A percentile compares a stretch with the other conserved stretches of the same genome.
Conservation (phyloP, 768 basidiomycete genomes). For the Vararia minispora region DNA sequence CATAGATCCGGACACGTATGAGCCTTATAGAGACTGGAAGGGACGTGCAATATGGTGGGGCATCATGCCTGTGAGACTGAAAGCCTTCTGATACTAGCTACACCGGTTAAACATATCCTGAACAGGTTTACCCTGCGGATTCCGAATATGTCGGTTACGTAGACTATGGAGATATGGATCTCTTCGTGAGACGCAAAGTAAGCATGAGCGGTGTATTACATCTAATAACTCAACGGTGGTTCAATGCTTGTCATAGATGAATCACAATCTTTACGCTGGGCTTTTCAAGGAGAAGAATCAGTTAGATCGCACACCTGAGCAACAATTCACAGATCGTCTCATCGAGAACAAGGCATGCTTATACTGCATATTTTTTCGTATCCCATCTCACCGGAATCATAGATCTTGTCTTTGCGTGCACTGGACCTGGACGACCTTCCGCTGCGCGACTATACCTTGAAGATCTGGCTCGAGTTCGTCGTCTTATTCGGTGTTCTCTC, state of each 20-base stretch:
- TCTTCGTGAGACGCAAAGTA: constrained; percentile 1
- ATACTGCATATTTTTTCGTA: not conserved
- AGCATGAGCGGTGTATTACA: not conserved
- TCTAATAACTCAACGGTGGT: not conserved
- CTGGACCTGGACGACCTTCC: constrained; percentile 2
- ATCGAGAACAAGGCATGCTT: constrained; percentile 1
- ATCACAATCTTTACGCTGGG: not conserved
- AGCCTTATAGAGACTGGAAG: constrained; percentile 1
- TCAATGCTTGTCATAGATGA: not conserved
- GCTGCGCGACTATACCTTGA: constrained; percentile 2
- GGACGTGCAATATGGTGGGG: constrained; percentile 3
- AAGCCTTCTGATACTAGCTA: not conserved
- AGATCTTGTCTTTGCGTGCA: not conserved
- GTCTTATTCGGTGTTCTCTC: not conserved
- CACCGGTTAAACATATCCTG: not conserved
- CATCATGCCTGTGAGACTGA: not conserved
- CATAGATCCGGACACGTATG: constrained; percentile 1
- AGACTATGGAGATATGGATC: constrained; percentile 1
- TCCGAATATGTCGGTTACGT: not conserved
- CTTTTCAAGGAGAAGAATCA: too few species aligned
- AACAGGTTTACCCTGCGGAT: not conserved
- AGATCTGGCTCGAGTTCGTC: constrained; percentile 2
- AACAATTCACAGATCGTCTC: constrained; percentile 1
- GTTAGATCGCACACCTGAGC: not conserved
- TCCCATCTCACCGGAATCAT: not conserved